Evolutionary conservation across 768 basidiomycete genomes (phyloP).

Genomic region (Baorangia bicolor): DNA sequence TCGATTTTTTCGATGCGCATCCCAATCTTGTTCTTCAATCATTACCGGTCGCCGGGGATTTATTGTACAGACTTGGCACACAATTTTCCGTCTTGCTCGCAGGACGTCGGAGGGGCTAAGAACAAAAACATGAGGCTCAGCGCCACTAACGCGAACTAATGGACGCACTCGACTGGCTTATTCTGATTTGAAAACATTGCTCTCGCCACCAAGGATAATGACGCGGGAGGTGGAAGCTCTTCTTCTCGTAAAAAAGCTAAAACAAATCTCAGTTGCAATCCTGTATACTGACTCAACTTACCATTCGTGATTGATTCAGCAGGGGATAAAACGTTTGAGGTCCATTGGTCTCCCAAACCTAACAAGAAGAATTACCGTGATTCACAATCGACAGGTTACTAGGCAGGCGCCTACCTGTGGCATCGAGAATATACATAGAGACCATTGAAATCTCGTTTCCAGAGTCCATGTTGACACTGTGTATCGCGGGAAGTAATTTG

Average conservation of each 20-base stretch:
- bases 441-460: constrained; percentile 25
- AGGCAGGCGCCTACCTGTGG: constrained; percentile 50
- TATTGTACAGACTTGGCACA: constrained; percentile 63
- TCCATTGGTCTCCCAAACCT: constrained; percentile 62
- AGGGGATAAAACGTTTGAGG: constrained; percentile 47
- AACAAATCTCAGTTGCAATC: constrained; percentile 3
- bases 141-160: constrained; percentile 1
- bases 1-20: constrained; percentile 54
- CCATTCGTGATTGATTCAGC: constrained; percentile 53
- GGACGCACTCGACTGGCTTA: constrained; percentile 48
- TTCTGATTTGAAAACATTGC: constrained; percentile 46
- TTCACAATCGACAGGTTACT: not conserved
- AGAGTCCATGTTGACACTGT: constrained; percentile 43
- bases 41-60: constrained; percentile 57
- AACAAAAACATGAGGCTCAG: constrained; percentile 10
- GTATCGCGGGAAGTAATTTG: constrained; percentile 76
- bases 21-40: constrained; percentile 60
- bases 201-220: constrained; percentile 55
- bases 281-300: constrained; percentile 22
- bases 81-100: constrained; percentile 51
- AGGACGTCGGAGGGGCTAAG: constrained; percentile 58
- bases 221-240: constrained; percentile 53
- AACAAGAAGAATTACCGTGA: not conserved
- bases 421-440: constrained; percentile 62
- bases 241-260: constrained; percentile 51